Evolutionary conservation across 805 yeast species (phyloP).

Genomic region (Candida caryicola): DNA sequence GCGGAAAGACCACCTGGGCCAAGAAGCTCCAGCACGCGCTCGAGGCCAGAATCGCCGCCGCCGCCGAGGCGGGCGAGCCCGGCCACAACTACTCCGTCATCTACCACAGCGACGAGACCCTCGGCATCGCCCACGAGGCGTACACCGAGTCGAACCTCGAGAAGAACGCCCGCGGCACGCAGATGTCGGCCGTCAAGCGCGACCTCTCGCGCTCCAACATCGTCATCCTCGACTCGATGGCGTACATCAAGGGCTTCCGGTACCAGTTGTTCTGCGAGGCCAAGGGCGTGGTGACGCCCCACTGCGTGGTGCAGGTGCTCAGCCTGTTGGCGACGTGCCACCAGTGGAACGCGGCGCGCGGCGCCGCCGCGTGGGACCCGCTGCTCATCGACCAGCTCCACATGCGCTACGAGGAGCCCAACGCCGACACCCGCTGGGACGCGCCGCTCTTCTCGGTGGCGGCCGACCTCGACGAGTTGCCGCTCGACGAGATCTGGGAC

Average conservation of each 20-base stretch:
- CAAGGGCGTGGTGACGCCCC: conserved; percentile 75
- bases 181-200: conserved; percentile 85
- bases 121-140: conserved; percentile 66
- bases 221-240: conserved; percentile 81
- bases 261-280: conserved; percentile 95
- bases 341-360: conserved; percentile 52
- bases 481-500: conserved; percentile 66
- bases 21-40: conserved; percentile 48
- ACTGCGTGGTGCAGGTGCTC: conserved; percentile 77
- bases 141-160: conserved; percentile 75
- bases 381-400: conserved; percentile 63
- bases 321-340: conserved; percentile 61
- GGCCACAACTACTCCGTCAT: conserved; percentile 60
- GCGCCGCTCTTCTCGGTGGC: conserved; percentile 79
- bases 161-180: conserved; percentile 77
- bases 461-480: conserved; percentile 48
- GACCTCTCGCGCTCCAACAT: conserved; percentile 65
- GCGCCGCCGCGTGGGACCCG: conserved; percentile 56
- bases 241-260: conserved; percentile 92
- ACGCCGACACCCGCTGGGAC: conserved; percentile 85
- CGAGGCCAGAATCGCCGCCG: conserved; percentile 41
- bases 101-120: conserved; percentile 71
- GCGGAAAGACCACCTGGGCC: conserved; percentile 83
- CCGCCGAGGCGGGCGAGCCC: conserved; percentile 38
- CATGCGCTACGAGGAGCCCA: conserved; percentile 93